Evolutionary conservation across 345 rosid genomes (phyloP), one percentile per base, ranked within the genome.

Genomic region (Melaleuca quinquenervia): DNA sequence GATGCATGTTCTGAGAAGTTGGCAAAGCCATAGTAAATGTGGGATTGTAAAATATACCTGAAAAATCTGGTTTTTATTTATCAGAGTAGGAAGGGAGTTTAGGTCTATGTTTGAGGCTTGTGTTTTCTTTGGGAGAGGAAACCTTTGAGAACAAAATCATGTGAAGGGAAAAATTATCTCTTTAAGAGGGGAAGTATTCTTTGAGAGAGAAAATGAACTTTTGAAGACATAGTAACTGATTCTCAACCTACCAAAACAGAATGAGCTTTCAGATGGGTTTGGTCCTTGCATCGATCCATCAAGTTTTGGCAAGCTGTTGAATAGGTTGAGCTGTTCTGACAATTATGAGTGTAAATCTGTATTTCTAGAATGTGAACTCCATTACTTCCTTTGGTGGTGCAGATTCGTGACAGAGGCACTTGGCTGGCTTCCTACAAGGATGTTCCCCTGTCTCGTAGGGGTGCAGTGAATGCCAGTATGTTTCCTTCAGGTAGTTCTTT

Each of bases 351-450:
- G 45, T 55, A 50, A 32, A 75, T 80, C 6, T 5, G 45, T 32
- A 41, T 70, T 70, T 70, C 22, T 70, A 3, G 78, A 41, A 36
- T 70, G 80, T 36, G 49, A 52, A 27, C 32, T 53, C 26, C 53
- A n/a, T 89, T 15, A 29, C 20, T 70, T 50, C 84, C 75, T 52
- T 41, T 86, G 86, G 89, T 54, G 83, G 82, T 82, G 84, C 89
- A 95, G 99, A 94, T 96, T 84, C 94, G 93, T 84, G 96, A 96
- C 86, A 96, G 88, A 88, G 92, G 91, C 50, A 82, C 88, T 64
- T 95, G 99, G 99, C 87, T 95, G 84, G 89, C 92, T 90, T 96
- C 98, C 56, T 89, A 93, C 92, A 93, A 91, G 88, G 95, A 94
- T 89, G 95, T 90, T 58, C 87, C 87, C 36, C 91, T 90, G 85